Evolutionary conservation across 2,329 filamentous ascomycete species (phyloP), one percentile per base, ranked within the genome.

Genomic region (Dryadomyces quercus-mongolicae): DNA sequence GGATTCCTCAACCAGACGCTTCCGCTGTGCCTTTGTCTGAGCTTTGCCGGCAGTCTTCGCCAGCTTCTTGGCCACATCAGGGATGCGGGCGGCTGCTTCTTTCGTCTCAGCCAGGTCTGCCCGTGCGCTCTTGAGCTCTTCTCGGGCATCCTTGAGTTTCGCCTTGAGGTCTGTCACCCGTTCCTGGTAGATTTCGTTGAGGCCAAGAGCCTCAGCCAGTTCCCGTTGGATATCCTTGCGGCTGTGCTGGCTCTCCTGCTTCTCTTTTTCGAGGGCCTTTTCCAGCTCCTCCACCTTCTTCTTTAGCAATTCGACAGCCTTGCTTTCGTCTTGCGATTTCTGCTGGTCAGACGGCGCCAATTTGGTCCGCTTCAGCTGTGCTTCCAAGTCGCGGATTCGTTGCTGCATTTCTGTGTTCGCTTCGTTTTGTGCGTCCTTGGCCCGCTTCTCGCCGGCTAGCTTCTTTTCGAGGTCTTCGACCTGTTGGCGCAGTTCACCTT

Each of bases 111-210:
- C 13, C 12, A 77, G 66, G 55, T 76, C 72, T 2, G 68, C 64
- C n/a, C 70, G 70, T 21, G 70, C 68, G 63, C 84, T 78, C 64
- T 88, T 89, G 25, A 93, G 76, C 63, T 88, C 83, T 36, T 85
- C 81, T 57, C 89, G 88, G 0, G 81, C 77, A 10, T 79, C 74
- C 52, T 80, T 81, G 20, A 92, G 70, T 66, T 90, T 91, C 54
- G 76, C 76, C 62, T 82, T 82, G 63, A 88, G 77, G 20, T 80
- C 80, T 52, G 81, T 82, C 16, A 93, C 69, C 59, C 85, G 86
- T 58, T 83, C 82, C 59, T 91, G 85, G 1, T 90, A 73, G 13
- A 81, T 74, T 5, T 82, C 75, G 52, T 78, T 81, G 58, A 83
- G 77, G 7, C 75, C 75, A 47, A 85, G 79, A 49, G 78, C 78